Evolutionary conservation across 768 basidiomycete species (phyloP).

Genomic region (Termitomyces sp.): DNA sequence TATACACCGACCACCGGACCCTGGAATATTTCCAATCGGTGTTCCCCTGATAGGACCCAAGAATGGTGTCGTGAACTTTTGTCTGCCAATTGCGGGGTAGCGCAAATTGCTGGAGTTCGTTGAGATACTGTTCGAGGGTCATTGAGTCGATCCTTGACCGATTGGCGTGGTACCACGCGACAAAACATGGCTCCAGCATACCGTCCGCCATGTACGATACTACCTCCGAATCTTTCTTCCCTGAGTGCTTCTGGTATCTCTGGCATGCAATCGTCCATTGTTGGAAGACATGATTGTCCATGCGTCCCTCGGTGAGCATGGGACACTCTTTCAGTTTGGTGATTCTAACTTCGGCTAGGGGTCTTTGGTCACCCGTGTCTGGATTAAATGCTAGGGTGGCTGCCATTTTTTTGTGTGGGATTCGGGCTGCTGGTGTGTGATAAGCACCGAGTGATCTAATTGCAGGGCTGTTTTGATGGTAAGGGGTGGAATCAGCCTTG

Average conservation of each 20-base stretch:
- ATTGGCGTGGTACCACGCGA: constrained; percentile 14
- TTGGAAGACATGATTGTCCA: too few relatives aligned
- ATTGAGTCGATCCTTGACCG: constrained; percentile 12
- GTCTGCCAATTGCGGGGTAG: not conserved
- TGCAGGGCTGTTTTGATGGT: not conserved
- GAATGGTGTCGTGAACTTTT: not conserved
- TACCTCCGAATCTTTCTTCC: too few relatives aligned
- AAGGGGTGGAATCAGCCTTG: not conserved
- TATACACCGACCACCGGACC: too few relatives aligned
- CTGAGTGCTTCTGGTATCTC: constrained; percentile 12
- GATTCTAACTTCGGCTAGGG: constrained; percentile 7
- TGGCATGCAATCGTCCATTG: too few relatives aligned
- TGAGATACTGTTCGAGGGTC: constrained; percentile 8
- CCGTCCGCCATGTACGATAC: constrained; percentile 13
- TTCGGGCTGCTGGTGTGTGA: too few relatives aligned
- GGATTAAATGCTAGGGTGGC: too few relatives aligned
- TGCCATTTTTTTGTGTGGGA: too few relatives aligned
- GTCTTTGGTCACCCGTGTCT: not conserved
- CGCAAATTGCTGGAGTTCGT: too few relatives aligned
- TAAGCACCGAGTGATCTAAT: not conserved
- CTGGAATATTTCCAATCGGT: too few relatives aligned
- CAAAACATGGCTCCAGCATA: constrained; percentile 14
- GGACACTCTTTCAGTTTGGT: too few relatives aligned
- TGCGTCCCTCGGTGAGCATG: too few relatives aligned
- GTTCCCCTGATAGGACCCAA: too few relatives aligned